Conservation (phyloP, 169 alveolate genomes). For the Cryptosporidium bovis region DNA sequence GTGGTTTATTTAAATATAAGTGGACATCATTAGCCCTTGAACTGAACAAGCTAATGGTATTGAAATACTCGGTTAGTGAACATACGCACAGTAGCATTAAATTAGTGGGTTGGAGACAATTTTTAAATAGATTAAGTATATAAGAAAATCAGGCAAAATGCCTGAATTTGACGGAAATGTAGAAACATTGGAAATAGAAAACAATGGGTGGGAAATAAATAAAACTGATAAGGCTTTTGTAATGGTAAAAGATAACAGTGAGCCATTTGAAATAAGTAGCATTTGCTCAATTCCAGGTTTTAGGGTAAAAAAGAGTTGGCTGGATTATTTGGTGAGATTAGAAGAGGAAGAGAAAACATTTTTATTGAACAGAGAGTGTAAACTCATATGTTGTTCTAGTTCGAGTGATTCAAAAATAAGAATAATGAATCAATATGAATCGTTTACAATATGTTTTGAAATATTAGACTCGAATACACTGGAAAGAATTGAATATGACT, state of each 20-base stretch:
- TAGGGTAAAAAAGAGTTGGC: conserved; percentile 40
- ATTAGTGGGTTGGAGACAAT: no score
- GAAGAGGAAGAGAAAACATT: conserved; percentile 19
- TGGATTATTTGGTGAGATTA: conserved; percentile 36
- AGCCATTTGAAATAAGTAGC: conserved; percentile 20
- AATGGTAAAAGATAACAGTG: conserved; percentile 9
- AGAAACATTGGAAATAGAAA: no score
- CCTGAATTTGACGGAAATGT: no score
- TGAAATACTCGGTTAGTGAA: no score
- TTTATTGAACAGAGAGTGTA: neutral
- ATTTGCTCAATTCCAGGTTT: conserved; percentile 46
- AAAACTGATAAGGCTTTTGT: conserved; percentile 21
- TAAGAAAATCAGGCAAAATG: no score
- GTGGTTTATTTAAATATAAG: no score
- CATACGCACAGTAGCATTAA: no score
- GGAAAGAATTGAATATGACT: conserved; percentile 6
- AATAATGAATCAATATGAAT: conserved; percentile 17
- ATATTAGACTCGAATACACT: conserved; percentile 23
- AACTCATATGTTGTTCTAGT: conserved; percentile 28
- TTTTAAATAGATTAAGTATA: no score
- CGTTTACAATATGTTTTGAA: conserved; percentile 35
- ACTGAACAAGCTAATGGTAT: no score
- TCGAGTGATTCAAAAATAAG: conserved; percentile 2
- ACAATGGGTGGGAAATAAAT: neutral
- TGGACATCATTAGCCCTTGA: no score